phyloP scores from a whole-genome alignment of 306 rosid genomes.

The Gastrolobium bilobum region DNA sequence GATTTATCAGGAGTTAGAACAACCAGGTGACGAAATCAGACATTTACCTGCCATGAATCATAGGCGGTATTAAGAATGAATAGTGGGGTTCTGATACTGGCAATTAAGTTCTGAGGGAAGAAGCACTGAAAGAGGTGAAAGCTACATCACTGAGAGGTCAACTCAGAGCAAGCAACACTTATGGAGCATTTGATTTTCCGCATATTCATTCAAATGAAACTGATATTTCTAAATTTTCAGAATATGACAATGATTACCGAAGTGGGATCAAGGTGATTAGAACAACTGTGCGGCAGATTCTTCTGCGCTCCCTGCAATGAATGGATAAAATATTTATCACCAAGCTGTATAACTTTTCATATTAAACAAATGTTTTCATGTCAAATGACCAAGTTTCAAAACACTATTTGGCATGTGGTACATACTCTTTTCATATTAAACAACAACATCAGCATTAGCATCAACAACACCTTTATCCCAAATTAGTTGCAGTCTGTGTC shows the following conservation, averaged over 20 bases:
- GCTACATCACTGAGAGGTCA: conserved; percentile 22
- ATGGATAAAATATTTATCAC: conserved; percentile 23
- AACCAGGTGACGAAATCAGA: background rate
- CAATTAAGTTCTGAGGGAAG: conserved; percentile 89
- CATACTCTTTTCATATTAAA: conserved; percentile 23
- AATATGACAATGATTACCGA: conserved; percentile 63
- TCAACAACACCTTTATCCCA: no score
- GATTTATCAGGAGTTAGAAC: conserved; percentile 23
- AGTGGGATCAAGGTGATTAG: conserved; percentile 81
- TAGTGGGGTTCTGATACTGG: conserved; percentile 74
- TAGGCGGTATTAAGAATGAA: conserved; percentile 91
- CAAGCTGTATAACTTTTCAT: conserved; percentile 9
- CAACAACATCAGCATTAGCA: no score
- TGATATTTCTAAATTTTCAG: conserved; percentile 17
- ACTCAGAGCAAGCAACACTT: conserved; percentile 35
- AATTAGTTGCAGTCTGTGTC: background rate
- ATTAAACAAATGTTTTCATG: background rate
- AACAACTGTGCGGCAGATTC: conserved; percentile 71
- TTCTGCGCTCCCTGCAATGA: conserved; percentile 68
- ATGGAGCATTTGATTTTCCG: conserved; percentile 12
- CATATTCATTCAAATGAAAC: conserved; percentile 46
- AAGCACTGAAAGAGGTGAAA: conserved; percentile 71
- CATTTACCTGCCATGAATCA: conserved; percentile 93
- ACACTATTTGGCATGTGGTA: conserved; percentile 9
- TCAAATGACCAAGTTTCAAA: conserved; percentile 41